Base-by-base conservation (phyloP, 495 filamentous ascomycete species). In the Staphylotrichum tortipilum region DNA sequence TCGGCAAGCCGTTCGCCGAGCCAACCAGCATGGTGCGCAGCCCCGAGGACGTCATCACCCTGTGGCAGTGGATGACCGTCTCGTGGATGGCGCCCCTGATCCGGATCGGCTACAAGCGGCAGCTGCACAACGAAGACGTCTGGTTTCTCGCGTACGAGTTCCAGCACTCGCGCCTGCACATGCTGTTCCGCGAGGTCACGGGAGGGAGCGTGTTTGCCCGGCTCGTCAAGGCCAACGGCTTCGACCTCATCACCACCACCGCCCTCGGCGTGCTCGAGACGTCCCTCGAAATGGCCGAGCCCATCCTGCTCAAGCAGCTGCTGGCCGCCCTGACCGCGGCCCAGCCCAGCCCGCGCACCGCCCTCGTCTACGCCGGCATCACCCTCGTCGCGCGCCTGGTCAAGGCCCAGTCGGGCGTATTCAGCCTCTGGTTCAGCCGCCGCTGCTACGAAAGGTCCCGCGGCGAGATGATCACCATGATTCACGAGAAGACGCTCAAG, bases 381-480 rank as follows among this genome's bases (percentile, higher is more conserved):
- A 76, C 76, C 3, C 61, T 90, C 0, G 47, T 77, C 2, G 61
- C 80, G 5, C 74, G 84, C 11, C 63, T 90, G 3, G 66, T 85
- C 24, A 73, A 72, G 30, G 68, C 74, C 1, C 88, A 94, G 47
- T 79, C 78, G 0, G 76, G 74, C 9, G 81, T 89, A 0, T 77
- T 91, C 51, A 78, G 63, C 40, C 65, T 89, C 0, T 91, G 88
- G 86, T 89, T 80, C 57, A 76, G 78, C 44, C 75, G 88, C 41
- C 76, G 87, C 31, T 52, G 44, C 49, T 94, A 91, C 55, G 88
- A 94, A 57, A 71, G 87, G 42, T 85, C 84, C 5, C 70, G 88
- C 36, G 88, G 88, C 8, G 87, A 90, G 60, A 81, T 91, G 80
- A 83, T 94, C 42, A 91, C 86, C 47, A 89, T 88, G 79, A 71